Conservation (phyloP, 2,329 filamentous ascomycete species). For the Curvularia eragrostidis region DNA sequence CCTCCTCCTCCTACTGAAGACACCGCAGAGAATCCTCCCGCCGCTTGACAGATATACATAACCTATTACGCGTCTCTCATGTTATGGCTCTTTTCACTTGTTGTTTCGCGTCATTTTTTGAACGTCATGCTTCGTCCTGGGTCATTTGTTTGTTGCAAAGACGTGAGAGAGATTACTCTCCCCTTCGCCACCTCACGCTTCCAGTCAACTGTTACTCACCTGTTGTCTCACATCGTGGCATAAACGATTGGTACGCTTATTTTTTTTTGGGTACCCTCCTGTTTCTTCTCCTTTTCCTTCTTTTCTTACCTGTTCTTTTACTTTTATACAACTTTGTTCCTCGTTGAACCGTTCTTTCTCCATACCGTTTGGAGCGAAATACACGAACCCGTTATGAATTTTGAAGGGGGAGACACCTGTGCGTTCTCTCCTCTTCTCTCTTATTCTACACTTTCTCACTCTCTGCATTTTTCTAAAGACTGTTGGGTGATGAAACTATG, state of each 20-base stretch:
- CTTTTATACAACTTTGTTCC: no score
- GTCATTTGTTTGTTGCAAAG: background rate
- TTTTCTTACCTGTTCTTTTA: background rate
- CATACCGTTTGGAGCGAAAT: no score
- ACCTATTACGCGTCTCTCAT: background rate
- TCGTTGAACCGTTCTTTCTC: no score
- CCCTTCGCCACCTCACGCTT: no score
- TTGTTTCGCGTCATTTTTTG: background rate
- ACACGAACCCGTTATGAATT: no score
- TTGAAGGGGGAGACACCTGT: no score
- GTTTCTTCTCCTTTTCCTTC: background rate
- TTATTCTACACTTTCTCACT: background rate
- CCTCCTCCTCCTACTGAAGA: background rate
- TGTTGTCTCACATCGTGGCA: background rate
- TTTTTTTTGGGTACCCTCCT: background rate
- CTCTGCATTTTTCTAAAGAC: background rate
- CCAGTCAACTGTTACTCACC: no score
- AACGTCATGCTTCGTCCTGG: background rate
- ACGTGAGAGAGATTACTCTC: no score
- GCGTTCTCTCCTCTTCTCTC: background rate
- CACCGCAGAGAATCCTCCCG: constrained; percentile 4
- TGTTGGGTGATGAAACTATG: no score
- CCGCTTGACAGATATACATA: constrained; percentile 7
- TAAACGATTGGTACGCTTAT: background rate
- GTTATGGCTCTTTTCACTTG: background rate